Conservation (phyloP, 2,329 filamentous ascomycete species). For the Fusarium sp. region DNA sequence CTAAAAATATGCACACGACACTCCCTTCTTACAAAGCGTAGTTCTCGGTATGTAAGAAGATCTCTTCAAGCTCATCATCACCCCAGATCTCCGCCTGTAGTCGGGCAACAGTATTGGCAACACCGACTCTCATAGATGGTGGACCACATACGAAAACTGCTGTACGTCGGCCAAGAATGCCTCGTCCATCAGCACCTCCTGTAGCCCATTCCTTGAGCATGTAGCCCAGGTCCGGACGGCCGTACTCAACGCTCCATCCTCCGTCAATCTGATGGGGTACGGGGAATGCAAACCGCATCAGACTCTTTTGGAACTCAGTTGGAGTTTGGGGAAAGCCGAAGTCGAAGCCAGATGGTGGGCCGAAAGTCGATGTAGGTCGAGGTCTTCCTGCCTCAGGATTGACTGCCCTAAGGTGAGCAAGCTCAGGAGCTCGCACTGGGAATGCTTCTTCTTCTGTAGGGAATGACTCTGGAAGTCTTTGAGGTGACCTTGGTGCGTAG, state of each 20-base stretch:
- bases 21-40: constrained; percentile 75
- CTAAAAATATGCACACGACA: neutral
- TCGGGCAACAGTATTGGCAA: constrained; percentile 84
- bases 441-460: constrained; percentile 41
- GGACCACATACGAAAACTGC: constrained; percentile 96
- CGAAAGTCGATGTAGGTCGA: constrained; percentile 68
- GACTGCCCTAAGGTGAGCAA: constrained; percentile 67
- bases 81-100: constrained; percentile 88
- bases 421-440: constrained; percentile 62
- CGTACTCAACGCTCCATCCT: constrained; percentile 93
- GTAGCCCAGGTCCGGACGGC: constrained; percentile 86
- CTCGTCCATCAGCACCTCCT: constrained; percentile 73
- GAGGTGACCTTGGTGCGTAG: constrained; percentile 63
- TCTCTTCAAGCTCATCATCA: constrained; percentile 83
- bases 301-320: constrained; percentile 87
- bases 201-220: constrained; percentile 87
- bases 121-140: constrained; percentile 85
- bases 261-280: constrained; percentile 75
- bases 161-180: constrained; percentile 81
- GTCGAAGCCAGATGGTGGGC: constrained; percentile 74
- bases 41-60: constrained; percentile 95
- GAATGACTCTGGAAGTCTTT: constrained; percentile 45
- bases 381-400: constrained; percentile 50
- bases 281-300: constrained; percentile 92
- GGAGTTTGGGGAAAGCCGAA: constrained; percentile 88